Conservation (phyloP, 2,329 filamentous ascomycete species). For the Calonectria honghensis region DNA sequence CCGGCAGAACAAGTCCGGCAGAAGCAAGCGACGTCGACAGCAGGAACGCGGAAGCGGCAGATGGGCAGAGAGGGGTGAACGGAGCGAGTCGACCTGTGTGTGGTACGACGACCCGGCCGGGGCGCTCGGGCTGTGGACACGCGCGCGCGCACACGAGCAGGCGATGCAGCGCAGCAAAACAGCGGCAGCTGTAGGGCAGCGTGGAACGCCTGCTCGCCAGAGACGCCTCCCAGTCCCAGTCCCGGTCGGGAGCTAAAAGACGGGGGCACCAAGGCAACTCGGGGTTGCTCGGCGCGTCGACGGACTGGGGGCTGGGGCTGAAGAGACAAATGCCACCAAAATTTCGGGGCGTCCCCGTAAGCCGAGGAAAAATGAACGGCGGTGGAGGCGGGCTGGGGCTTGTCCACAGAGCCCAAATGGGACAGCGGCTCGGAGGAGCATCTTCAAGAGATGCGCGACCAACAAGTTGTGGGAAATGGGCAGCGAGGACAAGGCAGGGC, state of each 20-base stretch:
- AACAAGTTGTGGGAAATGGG: constrained; percentile 48
- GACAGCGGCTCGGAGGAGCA: constrained; percentile 44
- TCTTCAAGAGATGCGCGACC: constrained; percentile 42
- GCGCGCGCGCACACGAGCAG: constrained; percentile 32
- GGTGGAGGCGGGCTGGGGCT: constrained; percentile 47
- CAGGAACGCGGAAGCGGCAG: constrained; percentile 36
- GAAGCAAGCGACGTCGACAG: constrained; percentile 27
- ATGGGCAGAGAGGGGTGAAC: constrained; percentile 37
- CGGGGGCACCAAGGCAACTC: constrained; percentile 25
- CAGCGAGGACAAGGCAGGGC: constrained; percentile 41
- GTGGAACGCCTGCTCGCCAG: constrained; percentile 11
- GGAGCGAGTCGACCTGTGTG: constrained; percentile 42
- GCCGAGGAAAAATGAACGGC: constrained; percentile 47
- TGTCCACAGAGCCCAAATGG: constrained; percentile 36
- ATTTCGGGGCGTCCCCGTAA: constrained; percentile 51
- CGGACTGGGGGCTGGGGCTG: constrained; percentile 37
- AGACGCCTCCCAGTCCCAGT: constrained; percentile 17
- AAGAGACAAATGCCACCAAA: constrained; percentile 36
- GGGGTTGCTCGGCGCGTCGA: constrained; percentile 36
- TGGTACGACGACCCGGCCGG: constrained; percentile 52
- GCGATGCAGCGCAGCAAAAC: constrained; percentile 26
- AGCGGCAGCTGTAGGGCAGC: constrained; percentile 10
- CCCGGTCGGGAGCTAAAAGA: constrained; percentile 25
- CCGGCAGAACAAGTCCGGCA: constrained; percentile 28
- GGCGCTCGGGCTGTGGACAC: constrained; percentile 50